phyloP scores from a whole-genome alignment of 2,329 filamentous ascomycete species.

The Epichloe glyceriae region DNA sequence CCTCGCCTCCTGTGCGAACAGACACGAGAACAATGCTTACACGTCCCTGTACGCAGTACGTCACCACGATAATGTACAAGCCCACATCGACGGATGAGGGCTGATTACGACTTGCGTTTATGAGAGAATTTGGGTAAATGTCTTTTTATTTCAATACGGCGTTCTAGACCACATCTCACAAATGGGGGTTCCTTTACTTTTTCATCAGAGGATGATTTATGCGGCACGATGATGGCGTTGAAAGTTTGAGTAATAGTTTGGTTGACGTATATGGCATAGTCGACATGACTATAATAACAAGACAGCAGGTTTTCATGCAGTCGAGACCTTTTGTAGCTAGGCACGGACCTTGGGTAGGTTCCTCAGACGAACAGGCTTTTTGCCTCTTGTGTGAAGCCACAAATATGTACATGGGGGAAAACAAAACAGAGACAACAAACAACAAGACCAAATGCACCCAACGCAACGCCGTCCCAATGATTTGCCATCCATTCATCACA shows the following conservation, averaged over 20 bases:
- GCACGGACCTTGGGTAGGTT: too few relatives aligned
- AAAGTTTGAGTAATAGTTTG: background rate
- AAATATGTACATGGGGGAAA: background rate
- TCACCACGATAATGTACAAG: constrained; percentile 97
- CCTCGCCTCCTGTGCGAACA: too few relatives aligned
- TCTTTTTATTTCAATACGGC: background rate
- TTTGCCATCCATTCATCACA: background rate
- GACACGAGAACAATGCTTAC: background rate
- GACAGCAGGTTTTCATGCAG: too few relatives aligned
- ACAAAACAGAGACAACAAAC: too few relatives aligned
- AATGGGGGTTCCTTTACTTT: too few relatives aligned
- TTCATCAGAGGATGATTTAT: background rate
- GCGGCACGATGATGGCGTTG: background rate
- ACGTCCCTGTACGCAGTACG: constrained; percentile 50
- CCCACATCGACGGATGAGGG: constrained; percentile 51
- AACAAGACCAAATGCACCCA: background rate
- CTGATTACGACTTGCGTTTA: constrained; percentile 5
- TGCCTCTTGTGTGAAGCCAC: too few relatives aligned
- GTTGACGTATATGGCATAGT: background rate
- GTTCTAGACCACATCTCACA: background rate
- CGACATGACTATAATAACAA: background rate
- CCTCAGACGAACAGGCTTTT: too few relatives aligned
- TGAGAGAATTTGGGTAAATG: background rate
- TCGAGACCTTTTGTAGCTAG: too few relatives aligned
- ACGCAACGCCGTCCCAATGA: background rate